Conservation (phyloP, 2,329 filamentous ascomycete species). For the Clarireedia hainanense region DNA sequence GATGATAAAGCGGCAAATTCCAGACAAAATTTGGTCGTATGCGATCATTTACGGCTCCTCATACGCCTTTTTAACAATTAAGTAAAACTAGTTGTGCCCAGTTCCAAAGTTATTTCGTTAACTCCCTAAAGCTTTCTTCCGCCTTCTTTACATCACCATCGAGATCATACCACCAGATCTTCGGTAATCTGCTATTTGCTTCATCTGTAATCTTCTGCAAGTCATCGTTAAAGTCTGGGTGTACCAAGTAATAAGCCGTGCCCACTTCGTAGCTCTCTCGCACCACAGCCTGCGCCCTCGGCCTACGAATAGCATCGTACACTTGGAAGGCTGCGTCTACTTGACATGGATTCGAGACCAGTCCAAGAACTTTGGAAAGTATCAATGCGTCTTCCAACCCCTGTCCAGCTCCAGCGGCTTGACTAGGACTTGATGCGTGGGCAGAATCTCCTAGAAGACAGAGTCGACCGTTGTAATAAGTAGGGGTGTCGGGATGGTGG, state of each 20-base stretch:
- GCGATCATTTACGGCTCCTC: too few species aligned
- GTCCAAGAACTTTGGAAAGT: conserved; percentile 36
- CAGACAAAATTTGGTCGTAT: too few species aligned
- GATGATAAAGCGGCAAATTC: too few species aligned
- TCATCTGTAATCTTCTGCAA: conserved; percentile 30
- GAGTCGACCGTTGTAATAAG: conserved; percentile 34
- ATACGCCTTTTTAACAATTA: too few species aligned
- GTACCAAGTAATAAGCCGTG: conserved; percentile 34
- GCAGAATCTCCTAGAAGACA: conserved; percentile 52
- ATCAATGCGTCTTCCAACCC: conserved; percentile 43
- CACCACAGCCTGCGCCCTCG: conserved; percentile 19
- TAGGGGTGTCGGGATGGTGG: conserved; percentile 28
- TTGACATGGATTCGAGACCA: conserved; percentile 28
- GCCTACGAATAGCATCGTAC: conserved; percentile 38
- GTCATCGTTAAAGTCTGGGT: conserved; percentile 30
- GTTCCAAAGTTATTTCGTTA: not conserved
- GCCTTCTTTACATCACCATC: conserved; percentile 30
- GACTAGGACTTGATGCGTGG: conserved; percentile 50
- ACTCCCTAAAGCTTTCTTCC: not conserved
- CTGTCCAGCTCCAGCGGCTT: conserved; percentile 49
- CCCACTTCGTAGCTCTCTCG: conserved; percentile 12
- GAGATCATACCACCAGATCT: conserved; percentile 29
- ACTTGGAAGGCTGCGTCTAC: conserved; percentile 37
- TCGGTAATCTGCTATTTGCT: conserved; percentile 27
- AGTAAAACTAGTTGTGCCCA: not conserved